Base-by-base conservation (phyloP, 345 rosid species). In the Populus nigra region DNA sequence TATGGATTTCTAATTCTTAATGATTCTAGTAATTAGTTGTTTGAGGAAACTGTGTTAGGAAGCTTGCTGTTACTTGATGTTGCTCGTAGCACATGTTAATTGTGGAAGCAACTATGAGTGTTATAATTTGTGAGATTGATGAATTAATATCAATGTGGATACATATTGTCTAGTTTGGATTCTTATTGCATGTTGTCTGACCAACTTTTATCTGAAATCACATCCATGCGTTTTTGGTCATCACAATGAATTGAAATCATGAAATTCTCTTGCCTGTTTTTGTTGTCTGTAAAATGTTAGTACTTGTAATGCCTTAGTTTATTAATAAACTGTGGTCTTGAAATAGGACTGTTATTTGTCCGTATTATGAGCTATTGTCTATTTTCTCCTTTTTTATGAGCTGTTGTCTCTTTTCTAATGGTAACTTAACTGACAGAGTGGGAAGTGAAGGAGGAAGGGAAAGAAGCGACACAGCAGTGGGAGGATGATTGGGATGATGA, bases 401-500 rank as follows among this genome's bases (percentile, higher is more conserved):
- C 17, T 1, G 7, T 33, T 41, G 38, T 36, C 33, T 76, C 39
- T 73, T 31, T 22, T 57, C 43, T 75, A 41, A 41, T 38, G 33
- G 9, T 73, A 7, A 77, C 47, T 17, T 33, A 38, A 43, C 7
- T 22, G 78, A 74, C 86, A 92, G 97, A 90, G 75, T 91, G 94
- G 97, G 86, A 86, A 50, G 96, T 82, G 62, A 90, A 89, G 82
- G 96, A 89, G 81, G 97, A 91, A 83, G 91, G 80, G n/a, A 88
- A 88, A 27, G 96, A 94, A 33, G 87, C 86, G 73, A 83, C 88
- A 5, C 98, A 90, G 82, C 98, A 94, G 78, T 94, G 98, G 97
- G 96, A 92, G 82, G 98, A 94, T 53, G 98, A 94, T 43, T 94
- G 97, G 97, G 97, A 94, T 83, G 98, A 94, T 78, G 96, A 94